Evolutionary conservation across 108 stramenopile species (phyloP).

Genomic region (Craspedostauros australis): DNA sequence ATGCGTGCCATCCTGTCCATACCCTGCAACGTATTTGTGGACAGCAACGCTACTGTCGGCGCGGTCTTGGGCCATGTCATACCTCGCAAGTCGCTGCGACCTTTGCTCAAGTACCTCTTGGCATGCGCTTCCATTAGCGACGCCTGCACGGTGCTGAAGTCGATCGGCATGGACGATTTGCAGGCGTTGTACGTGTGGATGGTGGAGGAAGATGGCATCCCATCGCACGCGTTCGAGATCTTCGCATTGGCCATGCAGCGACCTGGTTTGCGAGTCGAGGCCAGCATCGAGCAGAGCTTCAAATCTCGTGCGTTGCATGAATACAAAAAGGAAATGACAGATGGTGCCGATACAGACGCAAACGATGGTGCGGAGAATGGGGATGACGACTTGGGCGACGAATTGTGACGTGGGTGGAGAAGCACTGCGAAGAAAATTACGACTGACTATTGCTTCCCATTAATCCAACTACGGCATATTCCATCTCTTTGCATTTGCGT

Average conservation of each 20-base stretch:
- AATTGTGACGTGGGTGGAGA: too few relatives aligned
- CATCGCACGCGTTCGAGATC: constrained; percentile 22
- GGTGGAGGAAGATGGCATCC: constrained; percentile 15
- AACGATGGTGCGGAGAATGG: constrained; percentile 16
- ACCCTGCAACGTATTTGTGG: not conserved
- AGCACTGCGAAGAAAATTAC: too few relatives aligned
- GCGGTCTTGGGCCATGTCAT: not conserved
- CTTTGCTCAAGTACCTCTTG: too few relatives aligned
- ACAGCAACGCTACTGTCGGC: not conserved
- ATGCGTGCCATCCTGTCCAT: constrained; percentile 17
- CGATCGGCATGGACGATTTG: not conserved
- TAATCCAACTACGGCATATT: not conserved
- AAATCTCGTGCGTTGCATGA: constrained; percentile 25
- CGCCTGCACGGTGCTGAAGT: constrained; percentile 6
- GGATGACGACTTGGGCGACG: too few relatives aligned
- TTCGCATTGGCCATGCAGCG: constrained; percentile 25
- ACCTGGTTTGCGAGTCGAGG: not conserved
- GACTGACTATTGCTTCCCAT: not conserved
- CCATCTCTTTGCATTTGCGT: not conserved
- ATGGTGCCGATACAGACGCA: not conserved
- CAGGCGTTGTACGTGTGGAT: constrained; percentile 36
- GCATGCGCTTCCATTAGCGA: constrained; percentile 11
- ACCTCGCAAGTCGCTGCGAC: constrained; percentile 2
- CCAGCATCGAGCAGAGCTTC: constrained; percentile 29
- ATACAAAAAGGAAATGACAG: constrained; percentile 10